Evolutionary conservation across 2,329 filamentous ascomycete species (phyloP), one percentile per base, ranked within the genome.

Genomic region (Xylaria multiplex): DNA sequence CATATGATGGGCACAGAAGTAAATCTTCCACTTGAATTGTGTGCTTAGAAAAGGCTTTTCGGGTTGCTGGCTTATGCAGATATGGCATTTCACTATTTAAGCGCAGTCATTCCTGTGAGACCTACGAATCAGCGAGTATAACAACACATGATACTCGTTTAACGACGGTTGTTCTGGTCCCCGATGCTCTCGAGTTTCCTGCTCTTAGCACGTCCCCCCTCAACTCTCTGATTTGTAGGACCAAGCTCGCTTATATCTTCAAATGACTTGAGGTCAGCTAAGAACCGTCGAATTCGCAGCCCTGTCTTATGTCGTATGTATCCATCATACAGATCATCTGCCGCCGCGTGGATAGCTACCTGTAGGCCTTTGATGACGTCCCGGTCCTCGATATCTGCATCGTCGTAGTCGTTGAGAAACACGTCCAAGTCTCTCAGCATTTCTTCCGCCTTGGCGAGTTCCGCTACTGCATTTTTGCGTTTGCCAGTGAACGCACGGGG

Each of bases 361-460:
- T 85, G 83, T 11, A 89, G 76, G 0, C 86, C 86, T 57, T 81
- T 79, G 55, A 88, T 79, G 2, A 88, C 82, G 71, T 86, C 84
- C 52, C 80, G 79, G 71, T 88, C 82, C 27, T 76, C 76, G 35
- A 86, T 81, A 42, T 78, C 73, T 13, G 70, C 69, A 62, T 82
- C 79, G 7, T 79, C 77, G n/a, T 76, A 70, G 32, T 79, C 77
- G 24, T 62, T 66, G 19, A 76, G 72, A 67, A 75, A 74, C 27
- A 71, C 68, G 49, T 76, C 74, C 32, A 75, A 55, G 55, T 77
- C 72, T 7, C 70, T 69, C 45, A 74, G 42, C 57, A 71, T 66
- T 11, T 71, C 64, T 48, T 72, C 66, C 1, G 72, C 69, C 35
- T 72, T 64, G n/a, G 59, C 56, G 27, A 73, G 71, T 52, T 72